These are phyloP conservation scores for Bifiguratus adelaidae DNA, from an alignment of 192 early-diverging fungal species.

Conservation along the genomic window DNA sequence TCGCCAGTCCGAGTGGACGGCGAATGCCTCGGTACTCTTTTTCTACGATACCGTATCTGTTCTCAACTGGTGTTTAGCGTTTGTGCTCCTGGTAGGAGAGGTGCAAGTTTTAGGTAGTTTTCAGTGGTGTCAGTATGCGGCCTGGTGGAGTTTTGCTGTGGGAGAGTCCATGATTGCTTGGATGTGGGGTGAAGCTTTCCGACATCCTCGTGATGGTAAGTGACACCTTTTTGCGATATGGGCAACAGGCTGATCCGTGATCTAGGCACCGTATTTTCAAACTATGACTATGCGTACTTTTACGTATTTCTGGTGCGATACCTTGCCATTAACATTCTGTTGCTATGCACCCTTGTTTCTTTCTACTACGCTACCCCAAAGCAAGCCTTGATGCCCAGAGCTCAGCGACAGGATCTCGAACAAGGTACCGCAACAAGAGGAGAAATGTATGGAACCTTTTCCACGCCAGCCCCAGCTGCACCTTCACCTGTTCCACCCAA, in stretches of 20 bases:
- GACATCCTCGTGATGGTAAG: constrained; percentile 13
- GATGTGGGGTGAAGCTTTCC: constrained; percentile 21
- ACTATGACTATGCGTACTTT: background rate
- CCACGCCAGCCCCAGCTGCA: too few species aligned
- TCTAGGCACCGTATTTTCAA: background rate
- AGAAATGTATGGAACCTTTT: too few species aligned
- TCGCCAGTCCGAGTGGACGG: constrained; percentile 25
- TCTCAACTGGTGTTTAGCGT: constrained; percentile 20
- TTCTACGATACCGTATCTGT: constrained; percentile 27
- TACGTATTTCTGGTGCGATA: background rate
- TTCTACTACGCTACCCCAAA: background rate
- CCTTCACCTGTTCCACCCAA: too few species aligned
- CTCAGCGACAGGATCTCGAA: too few species aligned
- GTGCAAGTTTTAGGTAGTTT: constrained; percentile 22
- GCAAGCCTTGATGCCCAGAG: too few species aligned
- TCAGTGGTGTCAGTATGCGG: constrained; percentile 39
- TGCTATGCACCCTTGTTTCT: background rate
- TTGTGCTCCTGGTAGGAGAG: constrained; percentile 24
- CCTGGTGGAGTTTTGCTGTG: constrained; percentile 31
- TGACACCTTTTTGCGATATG: background rate
- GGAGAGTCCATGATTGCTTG: constrained; percentile 32
- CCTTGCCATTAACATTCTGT: background rate
- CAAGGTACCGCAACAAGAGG: too few species aligned
- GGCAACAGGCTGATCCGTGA: too few species aligned
- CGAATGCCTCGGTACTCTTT: constrained; percentile 12